phyloP scores from a whole-genome alignment of 2,329 filamentous ascomycete species.

The Ophiosphaerella narmari region DNA sequence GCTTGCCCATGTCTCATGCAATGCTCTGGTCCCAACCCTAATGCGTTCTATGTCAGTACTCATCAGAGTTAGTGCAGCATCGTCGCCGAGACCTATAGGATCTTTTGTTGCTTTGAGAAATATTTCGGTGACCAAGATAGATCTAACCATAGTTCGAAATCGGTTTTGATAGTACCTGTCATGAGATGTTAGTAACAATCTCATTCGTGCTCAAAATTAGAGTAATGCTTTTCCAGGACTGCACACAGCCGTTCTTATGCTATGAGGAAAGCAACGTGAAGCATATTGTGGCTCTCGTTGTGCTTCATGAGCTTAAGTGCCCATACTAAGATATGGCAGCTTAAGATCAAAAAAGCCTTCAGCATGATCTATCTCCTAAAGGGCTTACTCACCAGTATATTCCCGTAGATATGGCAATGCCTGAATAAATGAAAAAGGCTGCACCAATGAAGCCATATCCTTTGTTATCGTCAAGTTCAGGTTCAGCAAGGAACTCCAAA shows the following conservation, averaged over 20 bases:
- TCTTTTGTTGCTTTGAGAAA: conserved; percentile 12
- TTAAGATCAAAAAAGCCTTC: no score
- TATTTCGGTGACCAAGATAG: conserved; percentile 11
- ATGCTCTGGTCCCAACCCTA: conserved; percentile 8
- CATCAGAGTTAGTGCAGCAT: conserved; percentile 27
- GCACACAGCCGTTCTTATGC: no score
- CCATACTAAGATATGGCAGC: no score
- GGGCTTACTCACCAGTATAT: conserved; percentile 1
- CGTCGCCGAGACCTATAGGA: conserved; percentile 5
- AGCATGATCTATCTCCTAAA: no score
- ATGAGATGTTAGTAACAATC: background rate
- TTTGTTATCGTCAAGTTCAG: conserved; percentile 13
- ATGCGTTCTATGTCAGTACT: conserved; percentile 32
- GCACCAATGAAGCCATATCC: conserved; percentile 22
- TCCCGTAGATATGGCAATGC: conserved; percentile 8
- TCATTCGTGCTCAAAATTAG: no score
- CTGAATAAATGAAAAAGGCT: conserved; percentile 10
- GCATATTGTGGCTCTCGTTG: no score
- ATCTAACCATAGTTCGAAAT: conserved; percentile 10
- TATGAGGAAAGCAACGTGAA: no score
- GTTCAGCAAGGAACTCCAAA: conserved; percentile 14
- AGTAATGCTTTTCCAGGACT: no score
- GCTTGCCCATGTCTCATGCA: conserved; percentile 30
- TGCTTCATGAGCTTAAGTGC: no score
- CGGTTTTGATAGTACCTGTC: conserved; percentile 14